phyloP scores from a whole-genome alignment of 1,284 basidiomycete genomes.

The Pseudozyma sp. region DNA sequence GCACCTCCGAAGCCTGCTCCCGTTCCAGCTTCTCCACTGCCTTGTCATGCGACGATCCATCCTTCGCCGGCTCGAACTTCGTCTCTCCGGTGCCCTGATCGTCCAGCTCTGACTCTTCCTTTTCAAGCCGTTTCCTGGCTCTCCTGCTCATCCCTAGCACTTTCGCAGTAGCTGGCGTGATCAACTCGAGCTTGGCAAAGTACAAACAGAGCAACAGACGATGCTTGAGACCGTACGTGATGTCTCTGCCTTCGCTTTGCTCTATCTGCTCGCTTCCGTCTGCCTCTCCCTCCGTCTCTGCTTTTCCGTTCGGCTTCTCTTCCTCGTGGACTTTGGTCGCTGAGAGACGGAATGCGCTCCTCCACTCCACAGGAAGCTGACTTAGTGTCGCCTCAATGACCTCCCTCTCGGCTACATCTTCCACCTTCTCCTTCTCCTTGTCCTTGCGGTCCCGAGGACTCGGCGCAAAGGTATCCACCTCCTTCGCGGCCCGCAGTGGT shows the following conservation, averaged over 20 bases:
- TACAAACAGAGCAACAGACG: constrained; percentile 39
- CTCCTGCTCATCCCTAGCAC: constrained; percentile 30
- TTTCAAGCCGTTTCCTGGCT: constrained; percentile 22
- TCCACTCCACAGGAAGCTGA: constrained; percentile 36
- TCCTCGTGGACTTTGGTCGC: background rate
- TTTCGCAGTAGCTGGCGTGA: constrained; percentile 24
- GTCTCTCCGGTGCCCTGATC: background rate
- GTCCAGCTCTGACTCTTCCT: constrained; percentile 6
- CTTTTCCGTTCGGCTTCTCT: constrained; percentile 1
- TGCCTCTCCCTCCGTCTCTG: constrained; percentile 4
- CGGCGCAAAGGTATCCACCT: constrained; percentile 37
- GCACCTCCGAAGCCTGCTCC: constrained; percentile 25
- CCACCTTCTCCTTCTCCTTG: constrained; percentile 8
- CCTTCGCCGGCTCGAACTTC: background rate
- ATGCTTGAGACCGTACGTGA: constrained; percentile 32
- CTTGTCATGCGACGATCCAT: constrained; percentile 2
- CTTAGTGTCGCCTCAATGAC: constrained; percentile 42
- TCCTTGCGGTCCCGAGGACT: constrained; percentile 9
- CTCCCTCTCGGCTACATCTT: constrained; percentile 13
- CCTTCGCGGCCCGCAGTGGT: constrained; percentile 26
- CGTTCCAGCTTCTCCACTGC: constrained; percentile 30
- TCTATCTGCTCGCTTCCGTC: background rate
- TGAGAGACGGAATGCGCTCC: constrained; percentile 44
- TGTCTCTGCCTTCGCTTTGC: background rate
- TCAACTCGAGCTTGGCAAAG: constrained; percentile 40